phyloP scores from a whole-genome alignment of 192 early-diverging fungal species.

The Coemansia aciculifera region DNA sequence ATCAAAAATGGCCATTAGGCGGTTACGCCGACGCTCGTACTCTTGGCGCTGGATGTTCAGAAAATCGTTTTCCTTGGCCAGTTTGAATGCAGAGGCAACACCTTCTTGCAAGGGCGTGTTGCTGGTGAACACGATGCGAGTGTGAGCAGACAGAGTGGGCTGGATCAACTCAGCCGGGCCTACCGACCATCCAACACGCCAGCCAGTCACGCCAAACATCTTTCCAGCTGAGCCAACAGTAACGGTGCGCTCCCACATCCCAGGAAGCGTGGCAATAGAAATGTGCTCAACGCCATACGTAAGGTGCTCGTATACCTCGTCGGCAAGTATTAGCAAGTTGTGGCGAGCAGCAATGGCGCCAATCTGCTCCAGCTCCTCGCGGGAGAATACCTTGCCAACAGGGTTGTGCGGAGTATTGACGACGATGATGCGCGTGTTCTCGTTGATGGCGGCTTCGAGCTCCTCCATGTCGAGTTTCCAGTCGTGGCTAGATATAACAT shows the following conservation, averaged over 20 bases:
- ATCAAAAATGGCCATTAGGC: slow-evolving; percentile 67
- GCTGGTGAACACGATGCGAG: slow-evolving; percentile 85
- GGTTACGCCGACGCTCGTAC: slow-evolving; percentile 74
- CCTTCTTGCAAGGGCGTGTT: slow-evolving; percentile 91
- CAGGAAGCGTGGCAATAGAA: slow-evolving; percentile 80
- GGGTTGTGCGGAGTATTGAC: slow-evolving; percentile 98
- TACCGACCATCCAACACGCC: slow-evolving; percentile 94
- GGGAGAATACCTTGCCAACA: slow-evolving; percentile 79
- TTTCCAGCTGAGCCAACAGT: slow-evolving; percentile 93
- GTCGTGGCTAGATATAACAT: slow-evolving; percentile 69
- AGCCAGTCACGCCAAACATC: slow-evolving; percentile 93
- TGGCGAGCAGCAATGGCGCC: slow-evolving; percentile 72
- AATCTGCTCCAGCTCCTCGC: slow-evolving; percentile 72
- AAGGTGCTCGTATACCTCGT: slow-evolving; percentile 97
- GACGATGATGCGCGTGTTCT: slow-evolving; percentile 81
- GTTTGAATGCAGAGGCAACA: slow-evolving; percentile 70
- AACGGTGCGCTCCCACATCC: slow-evolving; percentile 89
- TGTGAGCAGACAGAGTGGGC: slow-evolving; percentile 80
- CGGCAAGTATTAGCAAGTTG: slow-evolving; percentile 85
- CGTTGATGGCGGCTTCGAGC: slow-evolving; percentile 71
- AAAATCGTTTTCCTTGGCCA: slow-evolving; percentile 61
- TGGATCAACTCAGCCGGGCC: slow-evolving; percentile 73
- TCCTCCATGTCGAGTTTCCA: slow-evolving; percentile 88
- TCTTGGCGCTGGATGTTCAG: slow-evolving; percentile 67
- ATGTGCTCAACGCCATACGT: slow-evolving; percentile 71